A percentile compares a stretch with the other conserved stretches of the same genome.
phyloP scores from a whole-genome alignment of 805 yeast species.

The Starmerella apicola region DNA sequence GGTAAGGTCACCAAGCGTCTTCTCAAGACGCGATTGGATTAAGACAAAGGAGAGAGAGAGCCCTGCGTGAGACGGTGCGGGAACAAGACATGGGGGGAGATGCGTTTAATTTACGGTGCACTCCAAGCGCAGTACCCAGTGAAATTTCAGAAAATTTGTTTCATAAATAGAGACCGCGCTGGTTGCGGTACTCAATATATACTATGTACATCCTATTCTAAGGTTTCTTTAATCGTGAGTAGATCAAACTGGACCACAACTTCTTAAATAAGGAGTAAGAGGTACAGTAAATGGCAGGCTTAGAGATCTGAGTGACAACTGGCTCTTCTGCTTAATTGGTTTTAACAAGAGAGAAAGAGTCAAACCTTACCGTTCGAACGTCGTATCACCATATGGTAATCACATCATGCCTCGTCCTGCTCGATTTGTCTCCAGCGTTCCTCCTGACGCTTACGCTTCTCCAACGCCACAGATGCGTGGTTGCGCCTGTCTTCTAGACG shows the following conservation, averaged over 20 bases:
- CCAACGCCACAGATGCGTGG: constrained; percentile 38
- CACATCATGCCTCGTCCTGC: constrained; percentile 64
- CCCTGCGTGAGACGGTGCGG: too few relatives aligned
- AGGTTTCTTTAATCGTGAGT: neutral
- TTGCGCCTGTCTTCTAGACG: constrained; percentile 48
- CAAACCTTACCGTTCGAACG: too few relatives aligned
- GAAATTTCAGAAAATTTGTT: too few relatives aligned
- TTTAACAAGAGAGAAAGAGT: too few relatives aligned
- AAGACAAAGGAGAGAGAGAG: constrained; percentile 22
- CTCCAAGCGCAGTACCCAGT: neutral
- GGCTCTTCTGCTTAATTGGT: too few relatives aligned
- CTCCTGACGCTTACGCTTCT: constrained; percentile 43
- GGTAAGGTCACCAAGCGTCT: constrained; percentile 81
- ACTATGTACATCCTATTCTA: constrained; percentile 49
- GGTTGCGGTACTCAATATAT: constrained; percentile 1
- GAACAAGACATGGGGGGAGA: too few relatives aligned
- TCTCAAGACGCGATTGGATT: constrained; percentile 93
- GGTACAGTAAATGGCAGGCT: too few relatives aligned
- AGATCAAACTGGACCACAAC: too few relatives aligned
- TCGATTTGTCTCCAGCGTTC: constrained; percentile 40
- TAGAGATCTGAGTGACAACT: too few relatives aligned
- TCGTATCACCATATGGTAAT: too few relatives aligned
- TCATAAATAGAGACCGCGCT: constrained; percentile 1
- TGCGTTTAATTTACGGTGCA: too few relatives aligned
- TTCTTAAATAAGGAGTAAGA: too few relatives aligned